Evolutionary conservation across 2,329 filamentous ascomycete species (phyloP), one percentile per base, ranked within the genome.

Genomic region (Sclerotinia spermophila): DNA sequence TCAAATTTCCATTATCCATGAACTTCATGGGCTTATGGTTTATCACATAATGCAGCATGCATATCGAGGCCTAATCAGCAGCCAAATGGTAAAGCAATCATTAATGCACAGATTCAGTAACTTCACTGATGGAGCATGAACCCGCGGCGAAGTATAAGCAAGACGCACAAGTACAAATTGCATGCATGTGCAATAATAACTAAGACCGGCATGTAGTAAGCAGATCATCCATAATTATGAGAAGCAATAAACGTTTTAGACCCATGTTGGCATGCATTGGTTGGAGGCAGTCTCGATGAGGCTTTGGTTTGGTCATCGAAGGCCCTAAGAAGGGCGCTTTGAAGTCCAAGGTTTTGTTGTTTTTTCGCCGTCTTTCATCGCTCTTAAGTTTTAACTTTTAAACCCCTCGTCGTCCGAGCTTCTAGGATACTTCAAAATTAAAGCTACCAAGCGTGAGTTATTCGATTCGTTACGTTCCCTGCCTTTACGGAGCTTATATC

Each of bases 231-330:
- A 58, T n/a, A 58, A 58, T 27, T 17, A 58, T 58, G 71, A 58
- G 71, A 68, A 74, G 70, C 71, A 72, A 69, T 71, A 75, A 77
- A 75, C 73, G 73, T 74, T 75, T 75, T 74, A 66, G 68, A 74
- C 72, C 74, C 73, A 72, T 76, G 73, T 68, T 33, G 42, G 56
- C 13, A 48, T 68, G 66, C 53, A 61, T 6, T 61, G 30, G 44
- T 64, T 33, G 62, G 65, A 48, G 69, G 58, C 40, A 68, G 53
- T 56, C 51, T 58, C 48, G 65, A 67, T 33, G 33, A 44, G 56
- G 55, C 45, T 48, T 45, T 51, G 58, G 58, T 62, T 65, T 62
- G 58, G 44, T 55, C 56, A 69, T 69, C 56, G 67, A 69, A 64
- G 56, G 40, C 56, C 44, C 58, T 69, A 69, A 69, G 67, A 67